Conservation (phyloP, 2,329 filamentous ascomycete species). For the Colletotrichum costaricense region DNA sequence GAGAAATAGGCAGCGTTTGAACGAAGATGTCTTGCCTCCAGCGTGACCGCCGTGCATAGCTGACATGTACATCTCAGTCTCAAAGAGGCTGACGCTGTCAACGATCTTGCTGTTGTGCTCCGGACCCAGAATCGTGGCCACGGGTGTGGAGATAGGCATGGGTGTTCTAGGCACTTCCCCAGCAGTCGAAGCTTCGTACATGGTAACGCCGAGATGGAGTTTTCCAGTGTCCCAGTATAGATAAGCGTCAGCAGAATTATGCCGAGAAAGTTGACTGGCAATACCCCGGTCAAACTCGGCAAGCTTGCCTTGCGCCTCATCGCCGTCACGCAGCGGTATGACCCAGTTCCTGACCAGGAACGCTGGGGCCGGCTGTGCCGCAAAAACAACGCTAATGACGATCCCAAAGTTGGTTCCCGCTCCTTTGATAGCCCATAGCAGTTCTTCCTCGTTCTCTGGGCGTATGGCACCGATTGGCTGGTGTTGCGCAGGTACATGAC, state of each 20-base stretch:
- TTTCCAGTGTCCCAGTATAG: slow-evolving; percentile 60
- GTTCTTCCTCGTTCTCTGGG: slow-evolving; percentile 59
- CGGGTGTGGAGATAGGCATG: slow-evolving; percentile 21
- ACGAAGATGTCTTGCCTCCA: slow-evolving; percentile 69
- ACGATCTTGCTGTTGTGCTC: slow-evolving; percentile 48
- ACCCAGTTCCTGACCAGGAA: slow-evolving; percentile 56
- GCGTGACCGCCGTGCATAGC: slow-evolving; percentile 69
- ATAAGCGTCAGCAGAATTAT: slow-evolving; percentile 65
- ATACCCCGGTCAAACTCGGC: slow-evolving; percentile 51
- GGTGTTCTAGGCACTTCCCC: slow-evolving; percentile 24
- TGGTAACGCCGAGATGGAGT: slow-evolving; percentile 63
- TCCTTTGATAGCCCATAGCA: slow-evolving; percentile 69
- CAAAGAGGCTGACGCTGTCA: slow-evolving; percentile 64
- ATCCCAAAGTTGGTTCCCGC: slow-evolving; percentile 71
- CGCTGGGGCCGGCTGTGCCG: slow-evolving; percentile 52
- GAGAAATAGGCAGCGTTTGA: slow-evolving; percentile 74
- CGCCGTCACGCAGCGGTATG: slow-evolving; percentile 44
- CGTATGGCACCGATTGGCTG: slow-evolving; percentile 52
- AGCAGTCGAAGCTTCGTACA: slow-evolving; percentile 53
- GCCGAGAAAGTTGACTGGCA: slow-evolving; percentile 51
- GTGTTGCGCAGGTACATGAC: slow-evolving; percentile 59
- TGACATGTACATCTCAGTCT: slow-evolving; percentile 70
- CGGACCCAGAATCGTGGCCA: slow-evolving; percentile 45
- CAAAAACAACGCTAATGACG: slow-evolving; percentile 64
- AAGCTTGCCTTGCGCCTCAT: slow-evolving; percentile 50